A percentile compares a stretch with the other conserved stretches of the same genome.
These are phyloP conservation scores for Anastatica hierochuntica DNA, from an alignment of 345 rosid genomes.

Conservation along the genomic window DNA sequence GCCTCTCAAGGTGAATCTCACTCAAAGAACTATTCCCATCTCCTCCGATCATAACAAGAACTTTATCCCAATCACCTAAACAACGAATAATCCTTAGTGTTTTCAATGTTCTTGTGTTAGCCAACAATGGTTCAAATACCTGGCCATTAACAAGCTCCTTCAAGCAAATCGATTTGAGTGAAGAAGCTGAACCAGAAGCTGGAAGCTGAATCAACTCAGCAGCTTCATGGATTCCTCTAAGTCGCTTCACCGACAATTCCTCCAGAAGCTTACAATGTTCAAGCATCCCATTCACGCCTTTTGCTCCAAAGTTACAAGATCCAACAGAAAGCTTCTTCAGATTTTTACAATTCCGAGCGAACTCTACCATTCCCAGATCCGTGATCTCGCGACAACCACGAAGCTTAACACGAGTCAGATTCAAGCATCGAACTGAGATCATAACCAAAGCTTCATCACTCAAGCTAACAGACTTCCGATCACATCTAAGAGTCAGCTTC, in stretches of 20 bases:
- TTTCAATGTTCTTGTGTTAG: conserved; percentile 44
- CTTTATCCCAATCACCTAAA: conserved; percentile 81
- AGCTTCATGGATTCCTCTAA: conserved; percentile 52
- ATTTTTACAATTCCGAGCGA: conserved; percentile 44
- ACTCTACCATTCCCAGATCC: conserved; percentile 55
- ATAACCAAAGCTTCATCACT: conserved; percentile 50
- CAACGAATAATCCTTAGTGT: conserved; percentile 73
- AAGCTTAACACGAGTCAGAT: conserved; percentile 73
- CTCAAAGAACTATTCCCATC: conserved; percentile 23
- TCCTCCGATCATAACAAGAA: conserved; percentile 42
- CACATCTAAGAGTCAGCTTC: conserved; percentile 67
- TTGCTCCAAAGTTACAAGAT: conserved; percentile 75
- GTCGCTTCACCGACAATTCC: conserved; percentile 78
- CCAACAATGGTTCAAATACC: conserved; percentile 57
- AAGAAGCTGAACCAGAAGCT: conserved; percentile 27
- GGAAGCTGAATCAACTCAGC: conserved; percentile 41
- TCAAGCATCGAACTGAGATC: conserved; percentile 52
- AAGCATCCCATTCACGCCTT: conserved; percentile 58
- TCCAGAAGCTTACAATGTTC: conserved; percentile 51
- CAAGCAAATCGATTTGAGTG: conserved; percentile 57
- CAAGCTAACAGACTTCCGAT: conserved; percentile 49
- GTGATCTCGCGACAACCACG: conserved; percentile 86
- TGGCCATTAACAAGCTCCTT: conserved; percentile 80
- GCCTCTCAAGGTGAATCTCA: conserved; percentile 79
- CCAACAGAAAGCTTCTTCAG: conserved; percentile 67